phyloP scores from a whole-genome alignment of 441 rosid genomes.

The Croton setiger region DNA sequence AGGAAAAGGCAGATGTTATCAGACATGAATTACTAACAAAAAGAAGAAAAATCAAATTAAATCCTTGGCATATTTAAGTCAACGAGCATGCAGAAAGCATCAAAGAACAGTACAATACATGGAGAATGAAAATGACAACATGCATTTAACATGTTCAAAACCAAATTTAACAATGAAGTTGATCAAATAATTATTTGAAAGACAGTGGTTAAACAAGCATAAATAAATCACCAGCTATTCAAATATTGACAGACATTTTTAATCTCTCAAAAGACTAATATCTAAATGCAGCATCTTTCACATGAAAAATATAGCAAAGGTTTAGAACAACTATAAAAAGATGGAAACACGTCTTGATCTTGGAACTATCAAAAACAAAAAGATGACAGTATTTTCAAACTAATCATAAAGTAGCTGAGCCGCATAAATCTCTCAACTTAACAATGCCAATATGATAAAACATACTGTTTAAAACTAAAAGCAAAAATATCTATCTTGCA shows the following conservation, averaged over 20 bases:
- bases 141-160: neutral
- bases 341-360: neutral
- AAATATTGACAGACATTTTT: neutral
- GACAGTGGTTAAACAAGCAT: neutral
- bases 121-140: neutral
- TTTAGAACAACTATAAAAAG: neutral
- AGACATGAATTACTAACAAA: neutral
- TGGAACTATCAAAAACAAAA: neutral
- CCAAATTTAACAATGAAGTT: neutral
- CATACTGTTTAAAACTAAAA: neutral
- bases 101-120: neutral
- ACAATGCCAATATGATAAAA: neutral
- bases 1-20: slow-evolving; percentile 14
- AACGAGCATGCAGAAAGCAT: neutral
- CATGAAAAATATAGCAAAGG: neutral
- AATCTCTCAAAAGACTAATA: neutral
- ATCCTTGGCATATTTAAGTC: neutral
- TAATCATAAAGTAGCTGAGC: neutral
- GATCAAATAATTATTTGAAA: neutral
- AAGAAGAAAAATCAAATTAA: neutral
- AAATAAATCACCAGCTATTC: neutral
- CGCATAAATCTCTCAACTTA: neutral
- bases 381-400: neutral
- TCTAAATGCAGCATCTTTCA: neutral
- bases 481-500: neutral